Percentiles rank a stretch among this genome's conserved stretches.
Evolutionary conservation across 805 yeast species (phyloP).

Genomic region (Nakazawaea sp.): DNA sequence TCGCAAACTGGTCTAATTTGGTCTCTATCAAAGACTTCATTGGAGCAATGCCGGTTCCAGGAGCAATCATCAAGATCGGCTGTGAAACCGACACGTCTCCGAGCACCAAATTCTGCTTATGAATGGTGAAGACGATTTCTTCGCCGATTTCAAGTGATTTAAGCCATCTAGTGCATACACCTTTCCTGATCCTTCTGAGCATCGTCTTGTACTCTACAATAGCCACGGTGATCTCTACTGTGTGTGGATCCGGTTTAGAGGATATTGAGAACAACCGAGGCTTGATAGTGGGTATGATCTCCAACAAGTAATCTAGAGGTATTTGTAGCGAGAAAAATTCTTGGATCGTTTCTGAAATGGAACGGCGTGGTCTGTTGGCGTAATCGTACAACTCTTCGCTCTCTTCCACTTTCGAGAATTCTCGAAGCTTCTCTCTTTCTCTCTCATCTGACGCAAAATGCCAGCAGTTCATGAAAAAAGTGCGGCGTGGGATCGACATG

Average conservation of each 20-base stretch:
- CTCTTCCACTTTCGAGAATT: slow-evolving; percentile 66
- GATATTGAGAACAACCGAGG: slow-evolving; percentile 88
- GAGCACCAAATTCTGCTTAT: slow-evolving; percentile 36
- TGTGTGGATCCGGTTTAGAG: slow-evolving; percentile 36
- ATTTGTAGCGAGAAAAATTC: slow-evolving; percentile 75
- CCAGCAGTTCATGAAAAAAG: slow-evolving; percentile 69
- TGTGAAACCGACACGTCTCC: slow-evolving; percentile 13
- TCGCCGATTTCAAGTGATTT: slow-evolving; percentile 42
- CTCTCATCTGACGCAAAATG: slow-evolving; percentile 71
- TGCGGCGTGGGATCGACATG: slow-evolving; percentile 72
- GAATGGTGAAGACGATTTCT: slow-evolving; percentile 43
- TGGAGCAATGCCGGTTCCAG: slow-evolving; percentile 98
- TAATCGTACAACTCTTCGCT: slow-evolving; percentile 82
- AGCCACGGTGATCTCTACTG: slow-evolving; percentile 69
- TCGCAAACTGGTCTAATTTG: slow-evolving; percentile 15
- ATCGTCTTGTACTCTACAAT: slow-evolving; percentile 83
- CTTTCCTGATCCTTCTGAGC: slow-evolving; percentile 66
- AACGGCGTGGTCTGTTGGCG: slow-evolving; percentile 89
- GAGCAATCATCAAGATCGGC: slow-evolving; percentile 72
- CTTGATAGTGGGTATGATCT: slow-evolving; percentile 68
- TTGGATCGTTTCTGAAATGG: slow-evolving; percentile 71
- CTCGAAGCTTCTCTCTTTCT: slow-evolving; percentile 69
- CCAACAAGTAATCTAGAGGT: slow-evolving; percentile 72
- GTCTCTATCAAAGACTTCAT: slow-evolving; percentile 62
- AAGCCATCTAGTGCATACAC: slow-evolving; percentile 79